Percentiles rank a stretch among this genome's conserved stretches.
These are phyloP conservation scores for Phytophthora agathidicida DNA, from an alignment of 352 stramenopile species.

Conservation along the genomic window DNA sequence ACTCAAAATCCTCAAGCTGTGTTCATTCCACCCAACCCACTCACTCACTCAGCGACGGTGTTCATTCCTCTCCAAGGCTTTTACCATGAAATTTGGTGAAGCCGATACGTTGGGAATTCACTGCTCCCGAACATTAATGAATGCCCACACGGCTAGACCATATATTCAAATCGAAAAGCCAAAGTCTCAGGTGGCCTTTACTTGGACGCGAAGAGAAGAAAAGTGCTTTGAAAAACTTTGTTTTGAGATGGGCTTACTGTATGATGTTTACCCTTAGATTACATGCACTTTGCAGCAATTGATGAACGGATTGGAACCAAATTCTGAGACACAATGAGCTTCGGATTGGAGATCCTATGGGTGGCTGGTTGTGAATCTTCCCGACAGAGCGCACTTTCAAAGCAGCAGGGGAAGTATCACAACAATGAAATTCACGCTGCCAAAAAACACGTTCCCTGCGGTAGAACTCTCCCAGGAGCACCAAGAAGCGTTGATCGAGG, in stretches of 20 bases:
- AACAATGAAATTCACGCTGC: constrained; percentile 60
- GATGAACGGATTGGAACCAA: constrained; percentile 3
- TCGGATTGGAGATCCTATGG: constrained; percentile 18
- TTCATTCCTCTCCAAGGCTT: background rate
- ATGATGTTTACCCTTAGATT: constrained; percentile 6
- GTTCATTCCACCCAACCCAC: constrained; percentile 6
- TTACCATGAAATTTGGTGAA: too few species aligned
- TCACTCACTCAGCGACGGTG: constrained; percentile 2
- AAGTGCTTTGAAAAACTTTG: constrained; percentile 9
- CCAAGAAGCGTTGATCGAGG: constrained; percentile 30
- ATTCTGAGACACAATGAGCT: constrained; percentile 20
- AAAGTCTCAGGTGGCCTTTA: background rate
- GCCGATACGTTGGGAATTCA: too few species aligned
- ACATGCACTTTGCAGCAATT: background rate
- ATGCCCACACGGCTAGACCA: background rate
- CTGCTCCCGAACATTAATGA: too few species aligned
- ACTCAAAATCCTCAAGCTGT: constrained; percentile 15
- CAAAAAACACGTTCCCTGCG: constrained; percentile 38
- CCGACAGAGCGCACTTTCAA: background rate
- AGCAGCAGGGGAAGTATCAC: background rate
- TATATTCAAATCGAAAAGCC: constrained; percentile 3
- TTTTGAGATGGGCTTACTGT: constrained; percentile 4
- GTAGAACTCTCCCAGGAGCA: constrained; percentile 31
- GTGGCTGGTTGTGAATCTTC: constrained; percentile 7
- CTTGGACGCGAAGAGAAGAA: background rate